These are phyloP conservation scores for Cercophora newfieldiana DNA, from an alignment of 495 filamentous ascomycete species.

Conservation along the genomic window DNA sequence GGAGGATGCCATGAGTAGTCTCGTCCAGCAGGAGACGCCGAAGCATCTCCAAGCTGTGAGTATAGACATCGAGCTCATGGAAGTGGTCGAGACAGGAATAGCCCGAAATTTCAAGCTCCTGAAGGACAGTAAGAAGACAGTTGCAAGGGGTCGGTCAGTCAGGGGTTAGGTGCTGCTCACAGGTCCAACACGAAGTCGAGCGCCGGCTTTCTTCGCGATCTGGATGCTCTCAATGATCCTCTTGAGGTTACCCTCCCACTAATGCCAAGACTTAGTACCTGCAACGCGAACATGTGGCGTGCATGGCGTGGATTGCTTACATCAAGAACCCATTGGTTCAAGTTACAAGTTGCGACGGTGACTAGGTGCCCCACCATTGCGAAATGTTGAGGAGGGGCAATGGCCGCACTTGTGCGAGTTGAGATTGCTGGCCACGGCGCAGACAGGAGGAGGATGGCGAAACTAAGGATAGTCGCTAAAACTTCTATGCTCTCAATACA, in stretches of 20 bases:
- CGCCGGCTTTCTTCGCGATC: conserved; percentile 67
- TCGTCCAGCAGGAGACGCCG: conserved; percentile 62
- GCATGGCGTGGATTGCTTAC: conserved; percentile 37
- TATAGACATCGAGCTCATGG: conserved; percentile 59
- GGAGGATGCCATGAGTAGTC: conserved; percentile 70
- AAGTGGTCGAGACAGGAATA: conserved; percentile 74
- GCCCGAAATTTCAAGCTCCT: conserved; percentile 51
- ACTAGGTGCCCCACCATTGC: conserved; percentile 34
- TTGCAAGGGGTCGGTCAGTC: background rate
- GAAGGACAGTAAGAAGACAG: background rate
- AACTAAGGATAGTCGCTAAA: background rate
- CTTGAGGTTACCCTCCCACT: conserved; percentile 70
- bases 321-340: conserved; percentile 71
- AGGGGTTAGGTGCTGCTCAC: conserved; percentile 19
- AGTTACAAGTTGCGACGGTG: conserved; percentile 48
- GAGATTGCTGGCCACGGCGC: background rate
- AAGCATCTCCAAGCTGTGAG: conserved; percentile 75
- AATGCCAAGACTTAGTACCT: conserved; percentile 36
- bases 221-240: conserved; percentile 76
- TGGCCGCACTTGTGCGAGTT: background rate
- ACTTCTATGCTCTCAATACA: background rate
- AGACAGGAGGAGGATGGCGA: background rate
- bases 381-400: conserved; percentile 3
- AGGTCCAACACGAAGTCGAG: conserved; percentile 74
- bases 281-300: background rate